These are phyloP conservation scores for Trametes pubescens DNA, from an alignment of 1,284 basidiomycete species.

Conservation along the genomic window DNA sequence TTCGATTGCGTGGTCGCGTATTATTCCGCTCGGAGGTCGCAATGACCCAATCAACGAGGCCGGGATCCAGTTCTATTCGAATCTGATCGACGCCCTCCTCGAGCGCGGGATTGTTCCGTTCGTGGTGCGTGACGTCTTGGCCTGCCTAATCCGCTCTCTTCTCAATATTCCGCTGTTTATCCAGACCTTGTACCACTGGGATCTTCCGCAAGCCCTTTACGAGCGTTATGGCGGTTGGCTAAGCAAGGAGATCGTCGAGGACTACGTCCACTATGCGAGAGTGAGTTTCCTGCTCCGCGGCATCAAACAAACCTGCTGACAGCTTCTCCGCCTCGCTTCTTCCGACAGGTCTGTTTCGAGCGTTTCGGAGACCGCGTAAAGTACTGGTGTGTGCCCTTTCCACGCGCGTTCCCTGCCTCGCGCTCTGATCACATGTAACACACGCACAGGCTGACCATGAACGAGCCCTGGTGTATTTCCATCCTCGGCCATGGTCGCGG, in stretches of 20 bases:
- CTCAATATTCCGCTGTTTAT: constrained; percentile 21
- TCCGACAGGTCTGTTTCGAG: constrained; percentile 66
- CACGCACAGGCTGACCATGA: constrained; percentile 64
- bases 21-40: constrained; percentile 74
- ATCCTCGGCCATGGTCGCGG: constrained; percentile 73
- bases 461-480: constrained; percentile 81
- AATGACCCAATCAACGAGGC: constrained; percentile 74
- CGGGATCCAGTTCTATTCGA: constrained; percentile 75
- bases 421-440: constrained; percentile 21
- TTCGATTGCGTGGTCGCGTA: constrained; percentile 78
- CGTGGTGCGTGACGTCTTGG: constrained; percentile 55
- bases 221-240: constrained; percentile 81
- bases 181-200: constrained; percentile 83
- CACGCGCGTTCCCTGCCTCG: background rate
- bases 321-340: background rate
- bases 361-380: constrained; percentile 80
- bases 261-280: constrained; percentile 70
- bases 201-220: constrained; percentile 74
- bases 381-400: constrained; percentile 59
- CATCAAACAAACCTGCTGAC: background rate
- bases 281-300: constrained; percentile 42
- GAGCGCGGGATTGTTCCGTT: constrained; percentile 71
- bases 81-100: constrained; percentile 72
- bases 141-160: constrained; percentile 7
- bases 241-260: constrained; percentile 67